phyloP scores from a whole-genome alignment of 2,329 filamentous ascomycete genomes.

The Phialemonium atrogriseum region DNA sequence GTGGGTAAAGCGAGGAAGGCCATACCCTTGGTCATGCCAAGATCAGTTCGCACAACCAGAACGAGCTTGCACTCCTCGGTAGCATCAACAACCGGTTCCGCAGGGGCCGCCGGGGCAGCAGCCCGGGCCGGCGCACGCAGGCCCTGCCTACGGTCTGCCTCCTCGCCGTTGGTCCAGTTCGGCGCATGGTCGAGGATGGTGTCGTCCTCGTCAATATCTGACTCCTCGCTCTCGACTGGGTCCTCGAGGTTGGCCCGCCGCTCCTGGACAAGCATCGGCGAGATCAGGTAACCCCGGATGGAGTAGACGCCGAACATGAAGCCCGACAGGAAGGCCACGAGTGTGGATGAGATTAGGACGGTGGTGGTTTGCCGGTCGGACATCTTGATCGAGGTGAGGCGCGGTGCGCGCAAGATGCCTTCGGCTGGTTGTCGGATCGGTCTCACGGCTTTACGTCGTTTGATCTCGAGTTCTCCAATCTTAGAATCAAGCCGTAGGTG shows the following conservation, averaged over 20 bases:
- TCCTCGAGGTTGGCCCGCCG: constrained; percentile 47
- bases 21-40: constrained; percentile 95
- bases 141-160: constrained; percentile 51
- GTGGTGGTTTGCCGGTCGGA: constrained; percentile 1
- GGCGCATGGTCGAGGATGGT: constrained; percentile 56
- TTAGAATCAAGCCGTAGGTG: too few species aligned
- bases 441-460: too few species aligned
- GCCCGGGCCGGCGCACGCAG: constrained; percentile 26
- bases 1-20: background rate
- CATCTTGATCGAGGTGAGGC: constrained; percentile 3
- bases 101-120: constrained; percentile 18
- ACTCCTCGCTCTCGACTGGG: constrained; percentile 60
- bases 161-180: constrained; percentile 56
- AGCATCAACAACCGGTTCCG: constrained; percentile 14
- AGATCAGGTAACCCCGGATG: constrained; percentile 50
- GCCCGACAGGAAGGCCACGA: constrained; percentile 66
- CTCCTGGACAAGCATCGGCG: constrained; percentile 47
- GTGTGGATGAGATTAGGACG: constrained; percentile 63
- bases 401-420: too few species aligned
- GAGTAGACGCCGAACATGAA: constrained; percentile 77
- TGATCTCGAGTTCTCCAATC: too few species aligned
- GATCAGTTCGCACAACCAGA: constrained; percentile 82
- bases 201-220: constrained; percentile 55
- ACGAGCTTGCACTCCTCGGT: constrained; percentile 91
- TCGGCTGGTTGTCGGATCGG: too few species aligned